Evolutionary conservation across 2,329 filamentous ascomycete genomes (phyloP).

Genomic region (Zymoseptoria ardabiliae): DNA sequence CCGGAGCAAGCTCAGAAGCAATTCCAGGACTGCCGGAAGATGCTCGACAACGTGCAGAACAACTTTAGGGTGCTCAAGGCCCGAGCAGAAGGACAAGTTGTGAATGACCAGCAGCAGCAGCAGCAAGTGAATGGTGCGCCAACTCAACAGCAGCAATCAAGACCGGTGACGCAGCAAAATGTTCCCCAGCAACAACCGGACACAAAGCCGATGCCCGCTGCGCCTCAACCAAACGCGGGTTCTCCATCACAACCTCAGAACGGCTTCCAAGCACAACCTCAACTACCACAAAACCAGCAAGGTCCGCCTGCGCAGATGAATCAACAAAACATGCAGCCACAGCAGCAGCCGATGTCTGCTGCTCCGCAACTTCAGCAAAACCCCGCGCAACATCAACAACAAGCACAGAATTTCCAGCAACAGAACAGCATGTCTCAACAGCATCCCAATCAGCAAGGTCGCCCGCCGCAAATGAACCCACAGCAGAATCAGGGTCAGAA

Average conservation of each 20-base stretch:
- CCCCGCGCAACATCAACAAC: constrained; percentile 23
- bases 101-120: constrained; percentile 7
- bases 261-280: constrained; percentile 8
- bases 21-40: constrained; percentile 11
- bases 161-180: constrained; percentile 18
- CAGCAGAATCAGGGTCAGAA: constrained; percentile 19
- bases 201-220: constrained; percentile 10
- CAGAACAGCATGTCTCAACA: constrained; percentile 11
- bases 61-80: constrained; percentile 14
- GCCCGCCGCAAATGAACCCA: constrained; percentile 16
- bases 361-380: constrained; percentile 22
- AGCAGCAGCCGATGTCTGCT: constrained; percentile 28
- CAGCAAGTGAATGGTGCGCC: constrained; percentile 15
- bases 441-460: constrained; percentile 15
- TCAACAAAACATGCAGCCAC: constrained; percentile 22
- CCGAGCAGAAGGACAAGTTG: constrained; percentile 10
- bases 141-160: constrained; percentile 14
- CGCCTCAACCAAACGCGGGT: constrained; percentile 8
- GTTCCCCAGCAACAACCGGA: constrained; percentile 14
- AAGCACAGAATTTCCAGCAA: constrained; percentile 19
- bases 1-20: constrained; percentile 8
- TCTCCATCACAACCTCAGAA: constrained; percentile 16
- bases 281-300: constrained; percentile 14
- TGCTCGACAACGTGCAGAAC: constrained; percentile 6
- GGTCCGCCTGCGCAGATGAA: constrained; percentile 14